Percentiles rank a stretch among this genome's conserved stretches.
These are phyloP conservation scores for Curvularia verruculosa DNA, from an alignment of 2,329 filamentous ascomycete species.

Conservation along the genomic window DNA sequence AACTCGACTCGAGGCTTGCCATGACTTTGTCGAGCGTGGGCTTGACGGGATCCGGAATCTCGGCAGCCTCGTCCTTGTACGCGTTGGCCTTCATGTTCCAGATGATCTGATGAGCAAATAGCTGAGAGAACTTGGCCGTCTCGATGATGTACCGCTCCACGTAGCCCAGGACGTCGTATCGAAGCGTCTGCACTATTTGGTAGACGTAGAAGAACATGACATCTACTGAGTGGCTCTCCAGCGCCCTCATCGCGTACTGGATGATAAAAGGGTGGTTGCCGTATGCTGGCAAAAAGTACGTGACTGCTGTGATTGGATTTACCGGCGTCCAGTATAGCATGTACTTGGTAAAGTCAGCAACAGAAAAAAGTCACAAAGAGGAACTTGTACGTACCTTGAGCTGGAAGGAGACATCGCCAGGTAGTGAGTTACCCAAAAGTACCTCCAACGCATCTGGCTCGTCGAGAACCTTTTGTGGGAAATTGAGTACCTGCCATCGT, in stretches of 20 bases:
- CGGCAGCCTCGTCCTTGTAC: constrained; percentile 94
- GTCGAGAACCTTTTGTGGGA: constrained; percentile 79
- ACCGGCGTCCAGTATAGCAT: constrained; percentile 91
- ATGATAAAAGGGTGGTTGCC: constrained; percentile 90
- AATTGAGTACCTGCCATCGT: constrained; percentile 78
- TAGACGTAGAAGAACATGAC: constrained; percentile 99
- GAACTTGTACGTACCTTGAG: constrained; percentile 56
- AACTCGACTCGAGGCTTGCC: constrained; percentile 80
- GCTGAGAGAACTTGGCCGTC: constrained; percentile 94
- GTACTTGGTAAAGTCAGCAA: constrained; percentile 61
- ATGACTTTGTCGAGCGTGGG: constrained; percentile 91
- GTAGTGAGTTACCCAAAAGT: constrained; percentile 76
- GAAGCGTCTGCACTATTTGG: constrained; percentile 93
- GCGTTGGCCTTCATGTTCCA: constrained; percentile 99
- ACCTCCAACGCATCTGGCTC: constrained; percentile 85
- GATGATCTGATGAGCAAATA: constrained; percentile 99
- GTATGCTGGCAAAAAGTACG: constrained; percentile 90
- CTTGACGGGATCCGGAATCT: constrained; percentile 90
- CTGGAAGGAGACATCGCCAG: constrained; percentile 79
- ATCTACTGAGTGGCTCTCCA: constrained; percentile 95
- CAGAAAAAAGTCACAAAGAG: neutral
- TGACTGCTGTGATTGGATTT: constrained; percentile 90
- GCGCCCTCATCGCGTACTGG: constrained; percentile 93
- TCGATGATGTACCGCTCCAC: constrained; percentile 96
- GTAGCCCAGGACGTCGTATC: constrained; percentile 92